Evolutionary conservation across 305 asterid genomes (phyloP), one percentile per base, ranked within the genome.

Genomic region (Fraxinus sp.): DNA sequence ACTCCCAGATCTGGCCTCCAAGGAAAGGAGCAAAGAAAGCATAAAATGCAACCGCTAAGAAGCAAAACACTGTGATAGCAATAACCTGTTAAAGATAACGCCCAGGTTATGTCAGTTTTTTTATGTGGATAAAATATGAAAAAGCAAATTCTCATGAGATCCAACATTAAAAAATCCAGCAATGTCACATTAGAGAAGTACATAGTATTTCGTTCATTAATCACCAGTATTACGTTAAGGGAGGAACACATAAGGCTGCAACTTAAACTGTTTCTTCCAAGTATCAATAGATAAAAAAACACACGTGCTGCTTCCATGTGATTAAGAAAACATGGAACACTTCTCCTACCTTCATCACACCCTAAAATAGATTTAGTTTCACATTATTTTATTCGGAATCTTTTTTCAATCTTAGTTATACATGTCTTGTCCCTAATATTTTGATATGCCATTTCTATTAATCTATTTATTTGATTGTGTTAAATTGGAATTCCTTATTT

Each of bases 11-110:
- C 77, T 84, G 90, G 78, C 95, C 97, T 80, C 99, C 99, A n/a
- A 94, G 90, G 88, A 96, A 96, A 77, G 99, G 99, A 78, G 98
- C 95, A 89, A 96, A 94, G 90, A 96, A 96, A 76, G 98, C 98
- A 90, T 92, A 96, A 86, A 92, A 96, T 35, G 99, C 99, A 74
- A 96, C 97, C 85, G 90, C 98, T 79, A 96, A 86, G 88, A 96
- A 86, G 97, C 91, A 96, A 81, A 90, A 96, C 80, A 96, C 98
- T 0, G 99, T 96, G 85, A 96, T 87, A 74, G 99, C 99, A 88
- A 93, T 90, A 85, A 96, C 99, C 99, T 96, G 90, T 82, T 76
- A 82, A 86, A 79, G 77, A 75, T 46, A 79, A 82, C 71, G 79
- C 62, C 78, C 46, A 83, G 78, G 39, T 46, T 37, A 52, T 13